Percentiles rank a stretch among this genome's conserved stretches.
Conservation (phyloP, 192 early-diverging fungal genomes). For the Umbelopsis sp. region DNA sequence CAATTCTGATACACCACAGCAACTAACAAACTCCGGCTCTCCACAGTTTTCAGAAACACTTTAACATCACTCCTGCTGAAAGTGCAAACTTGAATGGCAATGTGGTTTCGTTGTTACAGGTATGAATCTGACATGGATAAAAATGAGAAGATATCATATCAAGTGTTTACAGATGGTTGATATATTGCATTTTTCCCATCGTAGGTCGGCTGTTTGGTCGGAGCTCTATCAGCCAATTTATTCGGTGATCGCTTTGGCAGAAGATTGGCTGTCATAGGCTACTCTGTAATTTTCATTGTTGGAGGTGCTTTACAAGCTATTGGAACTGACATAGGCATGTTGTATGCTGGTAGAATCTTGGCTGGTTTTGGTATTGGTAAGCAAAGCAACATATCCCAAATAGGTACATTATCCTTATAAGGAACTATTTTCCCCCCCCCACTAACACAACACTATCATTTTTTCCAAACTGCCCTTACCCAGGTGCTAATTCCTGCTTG, state of each 20-base stretch:
- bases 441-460: too few relatives aligned
- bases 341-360: slow-evolving; percentile 66
- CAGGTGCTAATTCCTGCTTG: slow-evolving; percentile 20
- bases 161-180: too few relatives aligned
- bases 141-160: too few relatives aligned
- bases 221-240: slow-evolving; percentile 25
- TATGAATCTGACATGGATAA: neutral
- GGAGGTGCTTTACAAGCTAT: slow-evolving; percentile 64
- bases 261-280: slow-evolving; percentile 53
- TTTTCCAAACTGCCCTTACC: neutral
- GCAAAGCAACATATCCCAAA: neutral
- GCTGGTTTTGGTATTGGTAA: slow-evolving; percentile 57
- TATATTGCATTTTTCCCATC: neutral
- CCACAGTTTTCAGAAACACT: slow-evolving; percentile 29
- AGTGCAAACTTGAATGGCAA: slow-evolving; percentile 5
- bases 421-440: neutral
- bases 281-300: slow-evolving; percentile 54
- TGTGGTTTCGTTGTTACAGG: slow-evolving; percentile 1
- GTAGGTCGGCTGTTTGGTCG: slow-evolving; percentile 32
- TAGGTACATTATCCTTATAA: neutral
- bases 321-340: slow-evolving; percentile 45
- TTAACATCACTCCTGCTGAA: slow-evolving; percentile 19
- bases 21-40: neutral
- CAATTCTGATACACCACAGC: too few relatives aligned
- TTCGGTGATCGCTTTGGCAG: slow-evolving; percentile 51